Base-by-base conservation (phyloP, 2,329 filamentous ascomycete species). In the Aspergillus viridinutans region DNA sequence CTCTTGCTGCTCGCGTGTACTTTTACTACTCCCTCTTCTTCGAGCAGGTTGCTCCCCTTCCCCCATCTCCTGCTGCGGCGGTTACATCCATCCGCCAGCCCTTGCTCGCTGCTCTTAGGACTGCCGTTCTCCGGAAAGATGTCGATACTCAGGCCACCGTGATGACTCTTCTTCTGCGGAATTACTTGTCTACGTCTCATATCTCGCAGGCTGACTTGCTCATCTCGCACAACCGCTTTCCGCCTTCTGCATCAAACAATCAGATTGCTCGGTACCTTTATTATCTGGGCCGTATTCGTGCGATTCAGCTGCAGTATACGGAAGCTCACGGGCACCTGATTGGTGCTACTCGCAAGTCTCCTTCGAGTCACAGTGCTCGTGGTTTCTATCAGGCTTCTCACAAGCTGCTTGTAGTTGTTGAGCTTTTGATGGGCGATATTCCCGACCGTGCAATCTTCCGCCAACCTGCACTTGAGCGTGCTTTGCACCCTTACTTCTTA, bases 381-480 rank as follows among this genome's bases (percentile, higher is more conserved):
- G 93, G 94, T 49, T 99, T 99, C 76, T 92, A 95, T 64, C 94
- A 97, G 76, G 92, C 92, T 42, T 93, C 94, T 0, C 96, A 90
- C 63, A 99, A 99, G 82, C 84, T 97, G n/a, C 81, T 97, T 62
- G 85, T 97, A 47, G 92, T 99, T 21, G 94, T 99, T 12, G 93
- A 99, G 80, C 81, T 99, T 59, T 80, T 99, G 61, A 99, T 99
- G 94, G 94, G 94, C 62, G 94, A 99, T 71, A 99, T 99, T 64
- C 94, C 94, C 29, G 93, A 97, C 69, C 90, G 94, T 58, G 89
- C 92, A 17, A 89, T 93, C 55, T 99, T 99, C 85, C 90, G 94
- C 57, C 90, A 94, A 71, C 85, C 92, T 1, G 87, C 86, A 56
- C 85, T 97, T 68, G 94, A 97, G 79, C 85, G 88, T 64, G 86